phyloP scores from a whole-genome alignment of 2,329 filamentous ascomycete genomes.

The Aspergillus sp. region DNA sequence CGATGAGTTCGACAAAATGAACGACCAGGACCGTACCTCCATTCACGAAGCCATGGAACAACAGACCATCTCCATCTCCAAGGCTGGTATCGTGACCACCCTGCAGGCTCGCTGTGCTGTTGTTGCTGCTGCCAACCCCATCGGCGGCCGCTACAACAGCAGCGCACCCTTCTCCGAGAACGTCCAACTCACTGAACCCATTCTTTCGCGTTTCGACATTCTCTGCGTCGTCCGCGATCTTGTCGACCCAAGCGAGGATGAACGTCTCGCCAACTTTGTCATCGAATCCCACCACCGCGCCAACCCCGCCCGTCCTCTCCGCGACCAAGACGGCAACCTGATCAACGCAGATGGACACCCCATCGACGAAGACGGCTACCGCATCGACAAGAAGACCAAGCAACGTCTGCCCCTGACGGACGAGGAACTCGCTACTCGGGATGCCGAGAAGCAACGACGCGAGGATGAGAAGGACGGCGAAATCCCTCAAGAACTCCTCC shows the following conservation, averaged over 20 bases:
- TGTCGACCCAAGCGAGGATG: slow-evolving; percentile 88
- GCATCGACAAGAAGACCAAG: slow-evolving; percentile 49
- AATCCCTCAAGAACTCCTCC: slow-evolving; percentile 84
- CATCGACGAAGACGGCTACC: slow-evolving; percentile 64
- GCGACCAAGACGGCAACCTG: slow-evolving; percentile 47
- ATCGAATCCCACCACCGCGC: slow-evolving; percentile 91
- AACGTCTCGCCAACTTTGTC: slow-evolving; percentile 90
- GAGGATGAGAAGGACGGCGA: slow-evolving; percentile 63
- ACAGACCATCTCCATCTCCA: slow-evolving; percentile 98
- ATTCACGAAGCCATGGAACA: slow-evolving; percentile 99
- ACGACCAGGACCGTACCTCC: slow-evolving; percentile 94
- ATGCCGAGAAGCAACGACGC: slow-evolving; percentile 43
- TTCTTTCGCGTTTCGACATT: slow-evolving; percentile 96
- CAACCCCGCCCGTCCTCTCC: slow-evolving; percentile 65
- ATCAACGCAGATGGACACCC: slow-evolving; percentile 48
- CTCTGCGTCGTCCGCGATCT: slow-evolving; percentile 94
- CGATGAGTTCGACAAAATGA: slow-evolving; percentile 99
- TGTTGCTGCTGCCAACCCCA: slow-evolving; percentile 94
- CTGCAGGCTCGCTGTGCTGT: slow-evolving; percentile 94
- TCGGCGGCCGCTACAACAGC: slow-evolving; percentile 93
- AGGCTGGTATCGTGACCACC: slow-evolving; percentile 96
- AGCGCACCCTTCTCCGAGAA: slow-evolving; percentile 96
- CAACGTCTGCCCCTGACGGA: slow-evolving; percentile 41
- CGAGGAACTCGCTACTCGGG: slow-evolving; percentile 46
- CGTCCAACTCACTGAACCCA: slow-evolving; percentile 94